Conservation (phyloP, 306 rosid genomes). For the Oxytropis ochrocephala region DNA sequence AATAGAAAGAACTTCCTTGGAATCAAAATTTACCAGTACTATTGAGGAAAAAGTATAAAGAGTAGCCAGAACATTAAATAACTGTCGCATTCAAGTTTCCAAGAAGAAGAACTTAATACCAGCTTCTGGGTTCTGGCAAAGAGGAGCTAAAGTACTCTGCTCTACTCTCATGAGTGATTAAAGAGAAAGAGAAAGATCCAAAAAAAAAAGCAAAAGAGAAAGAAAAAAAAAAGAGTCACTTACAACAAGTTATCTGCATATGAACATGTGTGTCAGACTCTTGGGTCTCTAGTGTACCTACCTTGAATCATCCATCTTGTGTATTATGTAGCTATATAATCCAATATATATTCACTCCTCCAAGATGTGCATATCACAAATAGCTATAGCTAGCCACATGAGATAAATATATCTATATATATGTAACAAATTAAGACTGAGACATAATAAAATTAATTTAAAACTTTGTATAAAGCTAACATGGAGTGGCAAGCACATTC, state of each 20-base stretch:
- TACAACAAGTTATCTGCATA: background rate
- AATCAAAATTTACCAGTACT: conserved; percentile 25
- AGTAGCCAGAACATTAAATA: conserved; percentile 17
- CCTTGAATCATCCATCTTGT: conserved; percentile 19
- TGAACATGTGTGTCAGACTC: conserved; percentile 4
- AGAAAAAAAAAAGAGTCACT: background rate
- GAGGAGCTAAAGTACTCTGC: conserved; percentile 20
- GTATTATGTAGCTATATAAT: no score
- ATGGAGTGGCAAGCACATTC: conserved; percentile 31
- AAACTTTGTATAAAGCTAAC: conserved; percentile 20
- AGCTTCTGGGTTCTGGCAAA: conserved; percentile 26
- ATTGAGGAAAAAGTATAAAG: conserved; percentile 17
- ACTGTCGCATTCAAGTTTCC: conserved; percentile 35
- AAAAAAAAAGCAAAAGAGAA: background rate
- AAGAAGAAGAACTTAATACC: conserved; percentile 8
- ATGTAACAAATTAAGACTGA: background rate
- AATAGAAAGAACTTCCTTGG: conserved; percentile 30
- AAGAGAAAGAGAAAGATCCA: conserved; percentile 19
- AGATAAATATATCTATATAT: background rate
- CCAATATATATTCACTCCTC: background rate
- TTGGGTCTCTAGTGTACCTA: background rate
- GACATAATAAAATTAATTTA: background rate
- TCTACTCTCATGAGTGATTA: conserved; percentile 10
- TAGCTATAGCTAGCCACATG: background rate
- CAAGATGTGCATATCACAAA: conserved; percentile 8